Evolutionary conservation across 2,329 filamentous ascomycete genomes (phyloP), one percentile per base, ranked within the genome.

Genomic region (Herpomyces periplanetae): DNA sequence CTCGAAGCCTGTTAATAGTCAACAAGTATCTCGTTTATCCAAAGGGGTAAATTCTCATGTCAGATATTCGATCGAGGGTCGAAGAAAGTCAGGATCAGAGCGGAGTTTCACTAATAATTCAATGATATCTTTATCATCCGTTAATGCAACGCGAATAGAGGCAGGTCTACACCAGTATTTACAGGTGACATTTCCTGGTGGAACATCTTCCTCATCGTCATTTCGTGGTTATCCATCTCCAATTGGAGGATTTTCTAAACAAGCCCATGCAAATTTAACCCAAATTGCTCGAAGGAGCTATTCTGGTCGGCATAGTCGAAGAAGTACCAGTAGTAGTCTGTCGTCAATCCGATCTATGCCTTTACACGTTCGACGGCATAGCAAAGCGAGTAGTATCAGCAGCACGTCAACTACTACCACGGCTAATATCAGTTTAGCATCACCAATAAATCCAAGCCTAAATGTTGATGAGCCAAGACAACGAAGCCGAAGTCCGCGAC

Each of bases 301-400:
- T 3, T 55, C 51, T 16, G 73, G 75, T 12, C 49, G 91, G 17
- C 56, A 73, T 11, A 75, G 80, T 14, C 57, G 80, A 24, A 91
- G 91, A 36, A 91, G 75, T 1, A 96, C 80, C 0, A 88, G 71
- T 0, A 87, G 71, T 0, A 91, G 73, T 0, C 59, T 96, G 8
- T 88, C 71, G 1, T 87, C 71, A 0, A 61, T 96, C 22, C 61
- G 80, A 23, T 84, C 65, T 17, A 69, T 91, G 32, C 71, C 75
- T 30, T 66, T 73, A 27, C 62, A 69, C 27, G 58, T 62, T 20
- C 65, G 80, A 34, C 60, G 62, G 2, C 75, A 88, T 35, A 87
- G 71, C 10, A 91, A 91, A 38, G 71, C 80, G 0, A 85, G 68
- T 0, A 88, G 71, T 0, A 80, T 71, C 1, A 87, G 71, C 16